phyloP scores from a whole-genome alignment of 352 stramenopile genomes.

The Pythium plurisporium region DNA sequence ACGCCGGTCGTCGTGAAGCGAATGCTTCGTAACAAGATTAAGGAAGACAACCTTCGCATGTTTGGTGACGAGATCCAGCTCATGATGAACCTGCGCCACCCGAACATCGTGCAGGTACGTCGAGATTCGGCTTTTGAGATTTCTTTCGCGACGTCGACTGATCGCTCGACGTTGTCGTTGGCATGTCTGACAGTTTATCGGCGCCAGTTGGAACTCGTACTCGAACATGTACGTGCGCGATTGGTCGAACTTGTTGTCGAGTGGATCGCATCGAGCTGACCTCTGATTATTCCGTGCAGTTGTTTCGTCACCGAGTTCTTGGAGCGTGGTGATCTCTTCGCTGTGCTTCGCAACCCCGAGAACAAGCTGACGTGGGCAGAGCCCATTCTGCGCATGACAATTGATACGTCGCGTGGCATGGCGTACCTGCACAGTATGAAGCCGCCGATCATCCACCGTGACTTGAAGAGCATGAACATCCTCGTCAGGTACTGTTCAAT shows the following conservation, averaged over 20 bases:
- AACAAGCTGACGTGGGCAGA: constrained; percentile 84
- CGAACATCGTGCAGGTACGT: constrained; percentile 78
- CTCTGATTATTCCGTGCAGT: constrained; percentile 26
- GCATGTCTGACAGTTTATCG: constrained; percentile 63
- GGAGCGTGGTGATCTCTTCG: constrained; percentile 79
- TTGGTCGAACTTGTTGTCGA: background rate
- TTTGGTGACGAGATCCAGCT: constrained; percentile 88
- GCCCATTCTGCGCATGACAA: constrained; percentile 85
- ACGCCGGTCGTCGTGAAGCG: constrained; percentile 86
- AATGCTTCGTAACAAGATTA: constrained; percentile 88
- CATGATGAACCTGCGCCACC: constrained; percentile 88
- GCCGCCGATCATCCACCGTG: constrained; percentile 97
- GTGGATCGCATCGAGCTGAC: background rate
- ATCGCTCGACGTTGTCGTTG: background rate
- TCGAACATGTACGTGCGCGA: constrained; percentile 79
- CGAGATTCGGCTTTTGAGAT: background rate
- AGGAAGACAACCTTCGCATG: constrained; percentile 85
- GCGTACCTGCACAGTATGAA: constrained; percentile 98
- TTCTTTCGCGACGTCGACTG: background rate
- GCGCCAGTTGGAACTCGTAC: constrained; percentile 89
- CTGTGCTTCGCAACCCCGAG: constrained; percentile 71
- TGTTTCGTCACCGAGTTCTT: constrained; percentile 88
- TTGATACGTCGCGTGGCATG: constrained; percentile 93
- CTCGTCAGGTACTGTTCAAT: constrained; percentile 81
- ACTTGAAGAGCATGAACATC: constrained; percentile 95